Conservation (phyloP, 495 filamentous ascomycete genomes). For the Talaromyces liani region DNA sequence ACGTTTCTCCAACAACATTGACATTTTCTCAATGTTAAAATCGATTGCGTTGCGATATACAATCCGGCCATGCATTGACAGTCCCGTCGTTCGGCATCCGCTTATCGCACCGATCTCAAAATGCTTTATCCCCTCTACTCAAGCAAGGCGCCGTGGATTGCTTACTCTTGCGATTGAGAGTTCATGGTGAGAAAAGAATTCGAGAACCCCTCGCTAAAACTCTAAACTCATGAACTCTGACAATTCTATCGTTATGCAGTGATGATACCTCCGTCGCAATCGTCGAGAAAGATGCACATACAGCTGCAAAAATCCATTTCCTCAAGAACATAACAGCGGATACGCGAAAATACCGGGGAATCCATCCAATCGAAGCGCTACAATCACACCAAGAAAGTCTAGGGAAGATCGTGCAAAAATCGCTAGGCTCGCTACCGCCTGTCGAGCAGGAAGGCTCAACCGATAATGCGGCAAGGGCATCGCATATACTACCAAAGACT, state of each 20-base stretch:
- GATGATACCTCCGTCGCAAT: conserved; percentile 93
- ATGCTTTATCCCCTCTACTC: neutral
- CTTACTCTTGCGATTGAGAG: conserved; percentile 87
- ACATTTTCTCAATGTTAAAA: neutral
- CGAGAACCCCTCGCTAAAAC: neutral
- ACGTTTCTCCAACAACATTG: neutral
- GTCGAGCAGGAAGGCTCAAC: neutral
- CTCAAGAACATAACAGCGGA: conserved; percentile 78
- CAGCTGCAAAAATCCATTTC: conserved; percentile 57
- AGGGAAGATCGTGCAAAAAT: conserved; percentile 55
- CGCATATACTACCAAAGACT: conserved; percentile 10
- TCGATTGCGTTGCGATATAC: neutral
- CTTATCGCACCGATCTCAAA: neutral
- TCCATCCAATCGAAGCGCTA: conserved; percentile 69
- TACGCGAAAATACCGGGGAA: conserved; percentile 59
- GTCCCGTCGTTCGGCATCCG: neutral
- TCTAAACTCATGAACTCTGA: neutral
- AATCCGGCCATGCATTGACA: neutral
- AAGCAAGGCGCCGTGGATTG: conserved; percentile 32
- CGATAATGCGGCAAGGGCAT: conserved; percentile 7
- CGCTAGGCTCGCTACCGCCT: conserved; percentile 47
- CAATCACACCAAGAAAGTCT: conserved; percentile 65
- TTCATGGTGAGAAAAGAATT: conserved; percentile 52
- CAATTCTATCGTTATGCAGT: conserved; percentile 27
- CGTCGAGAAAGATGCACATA: conserved; percentile 48